These are phyloP conservation scores for Pythium aristosporum DNA, from an alignment of 352 stramenopile genomes.

Conservation along the genomic window DNA sequence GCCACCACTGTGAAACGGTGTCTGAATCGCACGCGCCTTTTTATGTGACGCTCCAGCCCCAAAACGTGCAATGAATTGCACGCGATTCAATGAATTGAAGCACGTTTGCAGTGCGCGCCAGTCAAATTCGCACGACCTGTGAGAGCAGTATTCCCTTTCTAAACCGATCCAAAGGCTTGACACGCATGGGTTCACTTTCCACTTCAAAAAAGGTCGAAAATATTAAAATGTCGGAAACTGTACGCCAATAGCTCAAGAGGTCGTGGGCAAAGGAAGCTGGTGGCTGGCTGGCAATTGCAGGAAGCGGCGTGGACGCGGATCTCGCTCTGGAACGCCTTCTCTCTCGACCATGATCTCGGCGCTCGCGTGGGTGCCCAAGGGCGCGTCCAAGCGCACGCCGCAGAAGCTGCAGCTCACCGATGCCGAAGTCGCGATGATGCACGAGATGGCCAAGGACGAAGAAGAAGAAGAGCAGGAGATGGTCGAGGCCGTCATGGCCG, in stretches of 20 bases:
- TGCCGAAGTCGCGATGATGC: conserved; percentile 80
- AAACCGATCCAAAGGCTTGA: conserved; percentile 21
- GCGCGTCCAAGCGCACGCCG: conserved; percentile 58
- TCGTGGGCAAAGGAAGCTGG: conserved; percentile 9
- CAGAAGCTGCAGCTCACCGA: conserved; percentile 88
- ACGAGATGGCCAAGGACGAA: conserved; percentile 70
- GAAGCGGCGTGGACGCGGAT: conserved; percentile 3
- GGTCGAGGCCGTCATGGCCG: conserved; percentile 34
- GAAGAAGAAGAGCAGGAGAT: conserved; percentile 52
- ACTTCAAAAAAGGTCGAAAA: not conserved
- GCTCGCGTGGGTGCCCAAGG: conserved; percentile 56
- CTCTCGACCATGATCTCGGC: conserved; percentile 50
- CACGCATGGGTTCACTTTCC: conserved; percentile 24
- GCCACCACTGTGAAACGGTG: conserved; percentile 28
- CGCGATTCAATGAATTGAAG: conserved; percentile 33
- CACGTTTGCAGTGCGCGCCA: conserved; percentile 14
- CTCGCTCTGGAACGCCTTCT: not conserved
- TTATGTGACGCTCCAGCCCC: not conserved
- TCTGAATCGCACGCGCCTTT: conserved; percentile 10
- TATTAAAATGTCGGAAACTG: conserved; percentile 23
- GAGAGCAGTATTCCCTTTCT: conserved; percentile 12
- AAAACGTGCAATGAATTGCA: conserved; percentile 29
- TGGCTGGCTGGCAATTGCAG: conserved; percentile 28
- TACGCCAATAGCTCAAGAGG: conserved; percentile 19
- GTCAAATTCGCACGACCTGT: conserved; percentile 16